Conservation (phyloP, 495 filamentous ascomycete species). For the Neurospora pannonica region DNA sequence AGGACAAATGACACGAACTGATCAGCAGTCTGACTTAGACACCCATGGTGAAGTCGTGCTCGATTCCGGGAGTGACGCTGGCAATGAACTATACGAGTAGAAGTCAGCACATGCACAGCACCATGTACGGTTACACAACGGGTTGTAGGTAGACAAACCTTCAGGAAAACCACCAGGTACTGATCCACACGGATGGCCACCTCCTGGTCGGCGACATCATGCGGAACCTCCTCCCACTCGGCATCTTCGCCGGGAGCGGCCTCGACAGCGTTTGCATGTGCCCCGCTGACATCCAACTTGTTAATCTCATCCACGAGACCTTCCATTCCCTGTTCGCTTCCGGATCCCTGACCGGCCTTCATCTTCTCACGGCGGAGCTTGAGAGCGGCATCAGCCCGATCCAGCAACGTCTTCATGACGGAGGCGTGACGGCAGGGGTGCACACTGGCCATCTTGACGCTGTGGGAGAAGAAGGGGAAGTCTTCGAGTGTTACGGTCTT, state of each 20-base stretch:
- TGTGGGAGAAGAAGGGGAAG: conserved; percentile 80
- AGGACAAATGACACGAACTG: not conserved
- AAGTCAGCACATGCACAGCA: not conserved
- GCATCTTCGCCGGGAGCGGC: conserved; percentile 41
- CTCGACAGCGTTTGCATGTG: conserved; percentile 20
- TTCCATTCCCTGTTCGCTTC: conserved; percentile 43
- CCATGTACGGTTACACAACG: too few relatives aligned
- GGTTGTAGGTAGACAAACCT: conserved; percentile 28
- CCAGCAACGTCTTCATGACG: conserved; percentile 96
- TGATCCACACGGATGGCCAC: conserved; percentile 93
- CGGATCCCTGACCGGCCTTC: conserved; percentile 37
- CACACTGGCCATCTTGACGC: conserved; percentile 88
- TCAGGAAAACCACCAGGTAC: conserved; percentile 94
- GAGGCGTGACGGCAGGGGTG: conserved; percentile 89
- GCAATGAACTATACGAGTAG: conserved; percentile 67
- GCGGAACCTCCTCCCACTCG: conserved; percentile 77
- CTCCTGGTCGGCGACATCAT: conserved; percentile 63
- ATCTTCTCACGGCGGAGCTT: conserved; percentile 82
- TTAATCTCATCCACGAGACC: conserved; percentile 52
- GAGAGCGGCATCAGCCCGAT: conserved; percentile 85
- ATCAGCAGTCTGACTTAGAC: conserved; percentile 39
- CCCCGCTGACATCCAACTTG: conserved; percentile 36
- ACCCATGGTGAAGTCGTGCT: conserved; percentile 98
- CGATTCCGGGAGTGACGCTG: conserved; percentile 90
- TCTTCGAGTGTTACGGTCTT: conserved; percentile 98